Evolutionary conservation across 352 stramenopile species (phyloP).

Genomic region (Lagenidium sp.): DNA sequence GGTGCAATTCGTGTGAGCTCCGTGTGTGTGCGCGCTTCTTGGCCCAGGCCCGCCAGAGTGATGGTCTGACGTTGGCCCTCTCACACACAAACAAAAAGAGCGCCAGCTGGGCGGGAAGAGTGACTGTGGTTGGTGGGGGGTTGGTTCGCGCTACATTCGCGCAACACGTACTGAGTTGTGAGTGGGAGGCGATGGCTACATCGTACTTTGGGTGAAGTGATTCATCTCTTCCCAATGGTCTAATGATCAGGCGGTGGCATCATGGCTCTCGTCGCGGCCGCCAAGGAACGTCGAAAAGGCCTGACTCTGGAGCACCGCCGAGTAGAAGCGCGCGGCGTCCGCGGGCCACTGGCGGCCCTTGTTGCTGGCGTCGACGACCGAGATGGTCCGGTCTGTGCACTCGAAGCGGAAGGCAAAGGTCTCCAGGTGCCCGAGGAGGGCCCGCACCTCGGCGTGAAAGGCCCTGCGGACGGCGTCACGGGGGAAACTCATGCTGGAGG

Average conservation of each 20-base stretch:
- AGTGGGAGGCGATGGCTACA: no score
- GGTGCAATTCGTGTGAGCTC: no score
- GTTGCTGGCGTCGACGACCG: slow-evolving; percentile 41
- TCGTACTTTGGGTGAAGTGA: no score
- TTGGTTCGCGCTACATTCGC: no score
- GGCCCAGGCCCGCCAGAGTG: no score
- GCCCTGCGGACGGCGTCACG: slow-evolving; percentile 15
- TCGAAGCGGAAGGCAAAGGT: slow-evolving; percentile 55
- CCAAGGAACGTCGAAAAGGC: slow-evolving; percentile 42
- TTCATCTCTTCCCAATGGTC: no score
- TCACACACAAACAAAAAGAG: no score
- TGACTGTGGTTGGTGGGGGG: no score
- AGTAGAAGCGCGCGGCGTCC: slow-evolving; percentile 31
- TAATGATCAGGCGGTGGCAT: slow-evolving; percentile 1
- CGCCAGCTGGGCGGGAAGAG: no score
- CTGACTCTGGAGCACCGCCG: slow-evolving; percentile 42
- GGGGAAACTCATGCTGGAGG: slow-evolving; percentile 9
- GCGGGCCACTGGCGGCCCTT: slow-evolving; percentile 20
- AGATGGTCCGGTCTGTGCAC: slow-evolving; percentile 20
- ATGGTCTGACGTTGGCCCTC: no score
- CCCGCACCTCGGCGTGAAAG: slow-evolving; percentile 28
- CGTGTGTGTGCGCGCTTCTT: no score
- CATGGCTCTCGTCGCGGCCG: not conserved
- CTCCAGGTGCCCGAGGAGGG: slow-evolving; percentile 38
- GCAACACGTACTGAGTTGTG: no score